Base-by-base conservation (phyloP, 2,329 filamentous ascomycete genomes). In the Hirsutella minnesotensis region DNA sequence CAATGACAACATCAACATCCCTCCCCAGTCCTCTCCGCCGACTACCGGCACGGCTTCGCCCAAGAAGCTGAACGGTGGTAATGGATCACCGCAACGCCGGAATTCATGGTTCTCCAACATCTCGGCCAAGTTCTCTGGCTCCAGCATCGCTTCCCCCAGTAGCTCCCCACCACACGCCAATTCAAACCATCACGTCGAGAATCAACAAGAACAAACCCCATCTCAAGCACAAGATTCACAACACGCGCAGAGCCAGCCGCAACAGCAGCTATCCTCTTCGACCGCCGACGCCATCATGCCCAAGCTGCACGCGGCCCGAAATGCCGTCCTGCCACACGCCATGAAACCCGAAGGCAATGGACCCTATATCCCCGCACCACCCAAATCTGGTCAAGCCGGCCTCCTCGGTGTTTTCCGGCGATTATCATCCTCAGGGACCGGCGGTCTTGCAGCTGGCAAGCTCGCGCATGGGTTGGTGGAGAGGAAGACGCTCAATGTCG, bases 81-180 rank as follows among this genome's bases (percentile, higher is more conserved):
- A 51, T 43, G 52, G 57, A 44, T 56, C 67, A 2, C 61, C 66
- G 8, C 65, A 69, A 38, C 70, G 77, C 42, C 75, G 87, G 49
- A 81, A 80, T 48, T 95, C 89, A 13, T 98, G 92, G 92, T 89
- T 96, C 56, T 86, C 86, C 44, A 95, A 80, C 56, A 79, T 96
- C 51, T 94, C 87, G 49, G 90, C 86, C 51, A 95, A 94, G 59
- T 95, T 96, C 66, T 88, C 85, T 3, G 79, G 78, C 22, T 67
- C 68, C 39, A 40, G 34, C n/a, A 20, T 2, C n/a, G 3, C 30
- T 1, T 9, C 30, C 21, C 47, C 56, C 51, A 41, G 59, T 24
- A 62, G 60, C 24, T 42, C 60, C n/a, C 34, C 47, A 3, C 24
- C 41, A 31, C 45, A 49, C 15, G 46, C 49, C 18, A 38, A 48